Base-by-base conservation (phyloP, 768 basidiomycete genomes). In the Lactifluus volemus region DNA sequence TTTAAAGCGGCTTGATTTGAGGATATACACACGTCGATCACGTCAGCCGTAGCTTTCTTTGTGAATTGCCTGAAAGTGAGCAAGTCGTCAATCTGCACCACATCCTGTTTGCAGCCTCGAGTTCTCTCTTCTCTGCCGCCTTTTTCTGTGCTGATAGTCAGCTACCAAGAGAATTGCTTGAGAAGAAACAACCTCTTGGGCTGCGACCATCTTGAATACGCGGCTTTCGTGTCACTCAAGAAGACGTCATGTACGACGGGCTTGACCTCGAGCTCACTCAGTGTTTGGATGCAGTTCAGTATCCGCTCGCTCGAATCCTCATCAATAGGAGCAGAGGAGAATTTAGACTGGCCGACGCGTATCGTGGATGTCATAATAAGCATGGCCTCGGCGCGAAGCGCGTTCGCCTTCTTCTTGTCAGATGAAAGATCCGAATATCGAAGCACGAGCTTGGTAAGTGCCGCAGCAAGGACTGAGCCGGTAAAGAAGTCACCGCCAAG, bases 401-500 rank as follows among this genome's bases (percentile, higher is more conserved):
- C 75, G 68, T 99, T 96, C 47, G 78, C 75, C 41, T 77, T 69
- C 32, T 79, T 76, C 49, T 75, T 71, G 63, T 87, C 83, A n/a
- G 71, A 71, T 12, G 70, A 69, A 54, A 85, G 67, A 57, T 82
- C 78, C 7, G 78, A 72, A 65, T 77, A 91, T 17, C 96, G 81
- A 42, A 99, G 79, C 10, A 96, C 85, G 32, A 98, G 80, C 73
- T 99, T 99, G 55, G 93, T 91, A 61, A 99, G 74, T 4, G 94
- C 85, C 39, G 88, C 81, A 9, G 94, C 86, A n/a, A 99, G 80
- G 8, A 95, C 92, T 15, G 92, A 77, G 15, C 90, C 93, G 3
- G 97, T 98, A 76, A 93, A 99, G 77, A 96, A 99, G 74, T 99
- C 97, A 19, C 97, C 97, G 17, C 89, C 90, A 45, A 98, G 81